Percentiles rank a stretch among this genome's conserved stretches.
Evolutionary conservation across 257 asterid genomes (phyloP).

Genomic region (Cinchona pubescens): DNA sequence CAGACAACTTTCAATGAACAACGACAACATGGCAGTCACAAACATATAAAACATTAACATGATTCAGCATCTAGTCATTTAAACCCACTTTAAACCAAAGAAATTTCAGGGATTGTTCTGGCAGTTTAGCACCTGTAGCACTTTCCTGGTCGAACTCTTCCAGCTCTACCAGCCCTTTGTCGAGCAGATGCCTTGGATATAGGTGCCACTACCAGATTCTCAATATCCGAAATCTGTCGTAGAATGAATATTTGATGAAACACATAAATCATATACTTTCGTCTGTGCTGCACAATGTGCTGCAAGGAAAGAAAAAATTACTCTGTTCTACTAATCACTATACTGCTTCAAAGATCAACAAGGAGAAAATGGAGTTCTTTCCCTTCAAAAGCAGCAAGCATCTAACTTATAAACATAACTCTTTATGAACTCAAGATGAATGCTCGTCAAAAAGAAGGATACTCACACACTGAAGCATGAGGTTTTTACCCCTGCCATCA

Average conservation of each 20-base stretch:
- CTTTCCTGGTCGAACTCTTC: constrained; percentile 96
- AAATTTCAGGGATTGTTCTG: background rate
- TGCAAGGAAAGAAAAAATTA: background rate
- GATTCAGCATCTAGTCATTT: background rate
- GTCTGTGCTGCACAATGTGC: background rate
- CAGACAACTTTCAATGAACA: too few relatives aligned
- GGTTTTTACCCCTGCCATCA: background rate
- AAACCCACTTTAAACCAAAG: background rate
- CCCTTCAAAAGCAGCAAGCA: background rate
- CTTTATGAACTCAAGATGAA: background rate
- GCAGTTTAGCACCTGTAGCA: constrained; percentile 68
- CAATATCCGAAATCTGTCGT: constrained; percentile 80
- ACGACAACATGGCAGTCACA: too few relatives aligned
- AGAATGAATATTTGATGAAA: constrained; percentile 16
- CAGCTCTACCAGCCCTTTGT: constrained; percentile 98
- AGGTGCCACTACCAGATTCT: constrained; percentile 84
- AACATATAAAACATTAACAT: background rate
- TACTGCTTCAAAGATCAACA: background rate
- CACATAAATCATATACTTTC: background rate
- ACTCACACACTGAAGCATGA: background rate
- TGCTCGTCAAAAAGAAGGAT: background rate
- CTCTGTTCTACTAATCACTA: background rate
- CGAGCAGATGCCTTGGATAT: constrained; percentile 94
- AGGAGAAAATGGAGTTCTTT: background rate
- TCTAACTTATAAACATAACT: background rate